A percentile compares a stretch with the other conserved stretches of the same genome.
Conservation (phyloP, 2,329 filamentous ascomycete genomes). For the Colletotrichum siamense region DNA sequence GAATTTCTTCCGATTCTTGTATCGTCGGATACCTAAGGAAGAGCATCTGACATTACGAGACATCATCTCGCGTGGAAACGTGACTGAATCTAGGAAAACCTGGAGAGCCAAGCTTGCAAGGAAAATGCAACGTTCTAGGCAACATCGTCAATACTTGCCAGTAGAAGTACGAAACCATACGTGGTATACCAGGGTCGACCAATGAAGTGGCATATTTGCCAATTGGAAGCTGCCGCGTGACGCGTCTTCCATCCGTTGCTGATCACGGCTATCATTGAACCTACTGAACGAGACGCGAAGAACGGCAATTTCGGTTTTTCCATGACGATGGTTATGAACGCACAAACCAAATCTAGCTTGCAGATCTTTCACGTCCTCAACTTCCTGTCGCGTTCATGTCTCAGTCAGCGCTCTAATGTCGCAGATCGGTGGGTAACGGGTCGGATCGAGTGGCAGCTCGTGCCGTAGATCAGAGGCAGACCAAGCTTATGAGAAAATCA, state of each 20-base stretch:
- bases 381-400: background rate
- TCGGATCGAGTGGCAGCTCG: conserved; percentile 40
- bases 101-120: background rate
- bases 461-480: conserved; percentile 68
- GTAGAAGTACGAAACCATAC: background rate
- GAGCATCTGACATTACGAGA: background rate
- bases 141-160: background rate
- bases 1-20: background rate
- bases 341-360: background rate
- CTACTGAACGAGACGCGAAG: background rate
- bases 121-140: no score
- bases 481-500: conserved; percentile 68
- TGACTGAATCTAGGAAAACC: background rate
- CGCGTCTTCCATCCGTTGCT: background rate
- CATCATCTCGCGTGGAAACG: background rate
- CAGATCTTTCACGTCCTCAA: background rate
- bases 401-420: background rate
- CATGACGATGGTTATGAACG: conserved; percentile 15
- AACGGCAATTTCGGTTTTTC: background rate
- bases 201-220: background rate
- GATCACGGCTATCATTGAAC: background rate
- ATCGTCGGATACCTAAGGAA: background rate
- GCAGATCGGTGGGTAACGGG: background rate
- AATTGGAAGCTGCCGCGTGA: background rate
- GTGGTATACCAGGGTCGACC: background rate